Base-by-base conservation (phyloP, 2,329 filamentous ascomycete species). In the Phaeosphaeriaceae sp. region DNA sequence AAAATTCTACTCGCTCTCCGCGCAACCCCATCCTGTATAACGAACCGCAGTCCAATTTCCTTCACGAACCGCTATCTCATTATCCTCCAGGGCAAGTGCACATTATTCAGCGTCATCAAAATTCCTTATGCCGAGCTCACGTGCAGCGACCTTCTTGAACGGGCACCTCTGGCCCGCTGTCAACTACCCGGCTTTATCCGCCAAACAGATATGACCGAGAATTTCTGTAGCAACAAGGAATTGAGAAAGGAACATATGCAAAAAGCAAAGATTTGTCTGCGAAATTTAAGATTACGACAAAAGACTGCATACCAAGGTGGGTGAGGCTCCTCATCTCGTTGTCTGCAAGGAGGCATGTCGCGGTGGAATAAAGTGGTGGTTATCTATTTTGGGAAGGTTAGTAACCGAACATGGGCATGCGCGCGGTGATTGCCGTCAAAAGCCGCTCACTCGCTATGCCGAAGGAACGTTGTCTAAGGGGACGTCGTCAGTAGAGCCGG, bases 61-160 rank as follows among this genome's bases (percentile, higher is more conserved):
- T 65, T 62, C 46, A 56, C 46, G 41, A 64, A 59, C 62, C 62
- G 62, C 57, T 30, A 37, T 39, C 50, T 52, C 43, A 20, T 50
- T 51, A 30, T 41, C 41, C 43, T 46, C 46, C 43, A 56, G 53
- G 47, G 36, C 45, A 57, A 40, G 46, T 56, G 50, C 43, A 55
- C 47, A 41, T 49, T 33, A 49, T 12, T 42, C 41, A 54, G 49
- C 61, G 63, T 61, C 57, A 63, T 63, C 46, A 45, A 18, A 35
- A 29, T 32, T 35, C 29, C 57, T 61, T 66, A 61, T 63, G 61
- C 63, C 63, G 61, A 66, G 63, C 56, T 56, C 61, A 64, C 61
- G 55, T 61, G 59, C 46, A 35, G 47, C 49, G 41, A 47, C 52
- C 46, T 55, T 47, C 60, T 54, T 47, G 47, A 61, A 48, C 38